Evolutionary conservation across 768 basidiomycete genomes (phyloP), one percentile per base, ranked within the genome.

Genomic region (Clathrus columnatus): DNA sequence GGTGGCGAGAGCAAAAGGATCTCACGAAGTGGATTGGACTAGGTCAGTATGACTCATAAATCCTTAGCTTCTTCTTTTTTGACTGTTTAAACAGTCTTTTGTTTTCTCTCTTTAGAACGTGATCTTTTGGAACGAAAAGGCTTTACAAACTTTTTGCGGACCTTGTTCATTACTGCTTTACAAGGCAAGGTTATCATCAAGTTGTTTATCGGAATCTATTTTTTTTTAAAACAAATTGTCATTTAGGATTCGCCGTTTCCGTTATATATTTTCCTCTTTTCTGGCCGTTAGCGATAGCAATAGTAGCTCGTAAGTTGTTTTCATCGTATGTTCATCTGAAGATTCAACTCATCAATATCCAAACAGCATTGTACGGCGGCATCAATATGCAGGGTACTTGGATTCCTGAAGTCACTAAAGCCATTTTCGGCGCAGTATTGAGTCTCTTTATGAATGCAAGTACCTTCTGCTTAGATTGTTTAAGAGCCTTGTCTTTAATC

Each of bases 211-310:
- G n/a, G 44, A 6, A 28, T 21, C 18, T 23, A 3, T 5, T n/a
- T 42, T 11, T 8, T 45, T 18, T 47, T 16, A 23, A 21, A 46
- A 30, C n/a, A n/a, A 47, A 11, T 8, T 36, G 36, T 8, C 7
- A 8, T 32, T 3, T 32, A 55, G 54, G 45, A 4, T 55, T 55
- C n/a, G 14, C 48, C 7, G 29, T 55, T 20, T 47, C 45, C 1
- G 23, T 32, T 14, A 10, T 48, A n/a, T 55, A 55, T 23, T 55
- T 55, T 30, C 8, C 44, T 14, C 6, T 55, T 7, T 48, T 46
- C n/a, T 55, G 54, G 54, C 43, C 54, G 6, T 16, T 55, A 6
- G 44, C 46, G 3, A 55, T 55, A 26, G 54, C 54, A 18, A 55
- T 55, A 18, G 20, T 30, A 26, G 54, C 54, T n/a, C 54, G 54